These are phyloP conservation scores for Aschersonia sp. DNA, from an alignment of 2,329 filamentous ascomycete species.

Conservation along the genomic window DNA sequence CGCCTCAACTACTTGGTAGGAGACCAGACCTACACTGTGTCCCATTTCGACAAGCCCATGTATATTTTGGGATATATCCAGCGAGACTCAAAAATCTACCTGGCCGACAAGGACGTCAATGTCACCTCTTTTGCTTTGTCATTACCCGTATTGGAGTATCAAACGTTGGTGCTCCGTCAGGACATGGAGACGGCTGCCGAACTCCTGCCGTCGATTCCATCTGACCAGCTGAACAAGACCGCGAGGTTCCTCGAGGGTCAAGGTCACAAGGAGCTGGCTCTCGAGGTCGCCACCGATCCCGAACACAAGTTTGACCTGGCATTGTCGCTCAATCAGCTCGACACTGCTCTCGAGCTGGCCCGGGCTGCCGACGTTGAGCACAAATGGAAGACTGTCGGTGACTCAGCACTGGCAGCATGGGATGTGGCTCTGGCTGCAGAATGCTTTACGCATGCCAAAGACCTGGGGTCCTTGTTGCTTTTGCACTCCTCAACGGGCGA, in stretches of 20 bases:
- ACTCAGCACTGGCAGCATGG: conserved; percentile 78
- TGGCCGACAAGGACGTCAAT: conserved; percentile 89
- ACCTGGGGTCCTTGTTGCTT: conserved; percentile 77
- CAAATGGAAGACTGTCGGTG: conserved; percentile 96
- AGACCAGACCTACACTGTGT: conserved; percentile 94
- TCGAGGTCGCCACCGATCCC: conserved; percentile 85
- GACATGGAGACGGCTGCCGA: conserved; percentile 88
- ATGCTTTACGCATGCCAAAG: conserved; percentile 83
- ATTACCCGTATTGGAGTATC: conserved; percentile 87
- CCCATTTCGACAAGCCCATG: conserved; percentile 90
- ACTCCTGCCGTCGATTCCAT: conserved; percentile 67
- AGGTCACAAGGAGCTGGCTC: conserved; percentile 87
- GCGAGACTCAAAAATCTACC: conserved; percentile 86
- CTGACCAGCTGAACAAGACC: conserved; percentile 96
- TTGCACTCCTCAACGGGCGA: conserved; percentile 80
- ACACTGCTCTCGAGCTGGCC: conserved; percentile 76
- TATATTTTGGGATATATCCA: conserved; percentile 93
- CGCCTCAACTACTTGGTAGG: conserved; percentile 95
- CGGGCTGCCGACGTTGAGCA: conserved; percentile 77
- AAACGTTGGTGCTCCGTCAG: conserved; percentile 84
- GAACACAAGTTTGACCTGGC: conserved; percentile 96
- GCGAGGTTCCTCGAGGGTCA: conserved; percentile 95
- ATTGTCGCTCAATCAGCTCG: conserved; percentile 65
- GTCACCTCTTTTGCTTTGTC: conserved; percentile 86
- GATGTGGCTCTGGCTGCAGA: conserved; percentile 79